Base-by-base conservation (phyloP, 2,329 filamentous ascomycete genomes). In the Ambrosiella xylebori region DNA sequence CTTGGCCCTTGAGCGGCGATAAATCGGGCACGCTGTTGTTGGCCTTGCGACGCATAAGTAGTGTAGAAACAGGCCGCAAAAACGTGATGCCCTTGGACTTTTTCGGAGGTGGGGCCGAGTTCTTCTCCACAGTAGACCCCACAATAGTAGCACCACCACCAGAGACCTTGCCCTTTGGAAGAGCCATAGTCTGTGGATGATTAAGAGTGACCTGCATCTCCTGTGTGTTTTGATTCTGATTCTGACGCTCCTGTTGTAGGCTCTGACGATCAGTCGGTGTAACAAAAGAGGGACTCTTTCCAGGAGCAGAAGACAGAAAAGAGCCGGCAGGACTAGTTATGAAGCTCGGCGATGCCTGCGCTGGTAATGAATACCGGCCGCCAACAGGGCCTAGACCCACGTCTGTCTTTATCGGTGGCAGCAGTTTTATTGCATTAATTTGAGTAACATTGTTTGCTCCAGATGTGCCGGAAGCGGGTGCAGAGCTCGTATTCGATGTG, bases 31-130 rank as follows among this genome's bases (percentile, higher is more conserved):
- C 67, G 55, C 71, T 72, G 58, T 80, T 77, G 13, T 71, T 76
- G 11, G 74, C 74, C 63, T 76, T 80, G 57, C 79, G 74, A 60
- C 80, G 74, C 71, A 76, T 71, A 55, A 83, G 70, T 19, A 82
- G 66, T 0, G 76, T 78, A 1, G 80, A 78, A 72, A 81, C 77
- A 47, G 78, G 75, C 64, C 79, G 80, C 7, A 81, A 68, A 57
- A 81, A 81, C 0, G 78, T 77, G 41, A 80, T 66, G 1, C 76
- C 71, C 62, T 79, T 80, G 62, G 74, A 78, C 36, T 71, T 69
- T 64, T 74, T 77, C 0, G 71, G 67, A 8, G n/a, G 66, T 12
- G 5, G 44, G 36, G 44, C 47, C 8, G 27, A 51, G 9, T 11
- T n/a, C 13, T 35, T 15, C 8, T 51, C 47, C 27, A 36, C 12